Conservation (phyloP, 2,329 filamentous ascomycete species). For the Epicoccum nigrum region DNA sequence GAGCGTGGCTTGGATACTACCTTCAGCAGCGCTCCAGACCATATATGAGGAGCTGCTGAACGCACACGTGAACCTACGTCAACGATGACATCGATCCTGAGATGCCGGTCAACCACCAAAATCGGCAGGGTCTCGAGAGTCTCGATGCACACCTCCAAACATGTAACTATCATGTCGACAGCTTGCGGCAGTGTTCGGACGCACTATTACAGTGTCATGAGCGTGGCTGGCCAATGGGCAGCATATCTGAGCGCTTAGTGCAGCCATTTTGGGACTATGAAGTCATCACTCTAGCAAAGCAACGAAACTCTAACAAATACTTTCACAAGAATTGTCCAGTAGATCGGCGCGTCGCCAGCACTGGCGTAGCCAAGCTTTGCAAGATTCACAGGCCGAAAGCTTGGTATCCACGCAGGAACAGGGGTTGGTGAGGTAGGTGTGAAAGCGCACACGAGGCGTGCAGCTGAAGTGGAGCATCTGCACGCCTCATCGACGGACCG, state of each 20-base stretch:
- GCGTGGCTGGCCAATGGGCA: background rate
- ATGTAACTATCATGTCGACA: background rate
- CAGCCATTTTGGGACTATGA: background rate
- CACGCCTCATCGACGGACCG: background rate
- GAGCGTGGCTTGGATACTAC: background rate
- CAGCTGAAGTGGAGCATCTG: background rate
- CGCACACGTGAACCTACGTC: conserved; percentile 1
- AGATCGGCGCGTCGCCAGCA: background rate
- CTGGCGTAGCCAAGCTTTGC: conserved; percentile 12
- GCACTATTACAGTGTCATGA: background rate
- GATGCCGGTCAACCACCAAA: background rate
- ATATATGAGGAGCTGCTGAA: conserved; percentile 1
- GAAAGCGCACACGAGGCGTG: too few relatives aligned
- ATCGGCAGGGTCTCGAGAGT: conserved; percentile 4
- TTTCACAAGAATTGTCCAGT: background rate
- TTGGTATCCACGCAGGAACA: conserved; percentile 1
- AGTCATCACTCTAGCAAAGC: conserved; percentile 8
- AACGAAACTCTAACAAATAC: conserved; percentile 1
- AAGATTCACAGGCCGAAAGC: conserved; percentile 6
- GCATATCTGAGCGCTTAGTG: background rate
- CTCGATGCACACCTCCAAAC: background rate
- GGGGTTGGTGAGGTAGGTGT: too few relatives aligned
- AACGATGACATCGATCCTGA: conserved; percentile 11
- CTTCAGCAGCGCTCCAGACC: background rate
- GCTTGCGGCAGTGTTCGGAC: background rate